Evolutionary conservation across 2,329 filamentous ascomycete genomes (phyloP).

Genomic region (Huntiella abstrusa): DNA sequence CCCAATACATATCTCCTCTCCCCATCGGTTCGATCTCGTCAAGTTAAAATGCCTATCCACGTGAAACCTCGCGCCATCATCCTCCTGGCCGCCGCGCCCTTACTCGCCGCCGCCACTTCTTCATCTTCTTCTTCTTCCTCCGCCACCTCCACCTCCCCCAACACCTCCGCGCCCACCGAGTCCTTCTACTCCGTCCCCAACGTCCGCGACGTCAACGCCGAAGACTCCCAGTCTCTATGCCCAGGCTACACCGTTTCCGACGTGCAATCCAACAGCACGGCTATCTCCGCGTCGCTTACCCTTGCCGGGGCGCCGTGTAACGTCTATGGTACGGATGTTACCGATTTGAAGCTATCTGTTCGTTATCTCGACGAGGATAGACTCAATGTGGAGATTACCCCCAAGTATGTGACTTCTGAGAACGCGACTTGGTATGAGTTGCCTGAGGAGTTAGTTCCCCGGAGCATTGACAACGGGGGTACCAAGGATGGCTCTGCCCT

Average conservation of each 20-base stretch:
- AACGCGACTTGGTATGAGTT: slow-evolving; percentile 51
- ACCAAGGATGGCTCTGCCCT: slow-evolving; percentile 44
- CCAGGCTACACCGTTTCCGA: slow-evolving; percentile 50
- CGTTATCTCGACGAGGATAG: slow-evolving; percentile 47
- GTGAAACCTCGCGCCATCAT: neutral
- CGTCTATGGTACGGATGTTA: slow-evolving; percentile 58
- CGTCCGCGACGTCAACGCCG: slow-evolving; percentile 9
- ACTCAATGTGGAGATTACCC: slow-evolving; percentile 51
- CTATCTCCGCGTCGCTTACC: slow-evolving; percentile 48
- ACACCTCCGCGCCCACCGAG: neutral
- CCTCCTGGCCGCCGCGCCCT: neutral
- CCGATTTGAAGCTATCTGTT: slow-evolving; percentile 45
- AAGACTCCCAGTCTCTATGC: slow-evolving; percentile 27
- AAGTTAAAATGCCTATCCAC: neutral
- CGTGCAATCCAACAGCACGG: slow-evolving; percentile 30
- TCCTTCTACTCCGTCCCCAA: slow-evolving; percentile 10
- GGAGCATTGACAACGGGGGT: slow-evolving; percentile 45
- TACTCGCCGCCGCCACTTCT: neutral
- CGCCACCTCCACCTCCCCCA: neutral
- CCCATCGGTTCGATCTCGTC: too few relatives aligned
- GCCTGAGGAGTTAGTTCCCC: slow-evolving; percentile 41
- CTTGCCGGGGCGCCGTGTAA: slow-evolving; percentile 57
- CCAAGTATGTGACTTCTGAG: slow-evolving; percentile 38
- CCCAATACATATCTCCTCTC: too few relatives aligned
- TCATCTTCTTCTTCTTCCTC: neutral